These are phyloP conservation scores for Mortierella sp. DNA, from an alignment of 371 early-diverging fungal species.

Conservation along the genomic window DNA sequence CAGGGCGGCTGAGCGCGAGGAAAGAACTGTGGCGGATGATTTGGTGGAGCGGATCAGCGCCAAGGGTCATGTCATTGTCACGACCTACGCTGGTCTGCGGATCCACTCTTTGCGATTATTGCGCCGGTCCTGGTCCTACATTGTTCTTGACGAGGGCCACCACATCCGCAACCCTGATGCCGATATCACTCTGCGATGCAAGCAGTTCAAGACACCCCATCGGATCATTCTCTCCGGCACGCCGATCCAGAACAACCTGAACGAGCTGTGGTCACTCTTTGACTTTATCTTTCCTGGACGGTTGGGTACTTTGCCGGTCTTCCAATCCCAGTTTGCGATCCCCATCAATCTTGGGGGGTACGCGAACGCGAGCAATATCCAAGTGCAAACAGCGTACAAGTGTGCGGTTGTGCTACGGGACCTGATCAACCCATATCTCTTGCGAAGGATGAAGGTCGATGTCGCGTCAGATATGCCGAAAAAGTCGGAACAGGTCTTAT, in stretches of 20 bases:
- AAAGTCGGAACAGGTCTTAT: conserved; percentile 94
- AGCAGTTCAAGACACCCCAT: conserved; percentile 88
- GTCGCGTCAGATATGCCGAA: conserved; percentile 93
- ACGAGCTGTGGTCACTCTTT: conserved; percentile 97
- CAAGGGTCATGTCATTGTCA: conserved; percentile 87
- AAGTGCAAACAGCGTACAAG: conserved; percentile 94
- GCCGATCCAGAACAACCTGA: conserved; percentile 98
- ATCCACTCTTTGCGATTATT: conserved; percentile 76
- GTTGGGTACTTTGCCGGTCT: conserved; percentile 95
- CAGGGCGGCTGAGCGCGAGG: conserved; percentile 17
- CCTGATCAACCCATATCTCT: conserved; percentile 94
- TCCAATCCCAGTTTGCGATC: conserved; percentile 91
- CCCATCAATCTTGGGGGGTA: conserved; percentile 96
- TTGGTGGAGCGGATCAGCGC: conserved; percentile 58
- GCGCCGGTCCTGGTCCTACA: conserved; percentile 87
- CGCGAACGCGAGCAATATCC: conserved; percentile 87
- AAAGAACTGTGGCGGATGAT: conserved; percentile 47
- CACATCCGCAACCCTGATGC: conserved; percentile 97
- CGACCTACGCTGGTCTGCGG: conserved; percentile 89
- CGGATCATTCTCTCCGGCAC: conserved; percentile 97
- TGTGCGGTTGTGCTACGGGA: conserved; percentile 93
- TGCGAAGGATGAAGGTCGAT: conserved; percentile 95
- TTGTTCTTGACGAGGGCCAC: conserved; percentile 99
- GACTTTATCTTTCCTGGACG: conserved; percentile 97
- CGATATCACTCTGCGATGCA: conserved; percentile 88